Evolutionary conservation across 345 rosid genomes (phyloP), one percentile per base, ranked within the genome.

Genomic region (thale cress (Arabidopsis thaliana)): DNA sequence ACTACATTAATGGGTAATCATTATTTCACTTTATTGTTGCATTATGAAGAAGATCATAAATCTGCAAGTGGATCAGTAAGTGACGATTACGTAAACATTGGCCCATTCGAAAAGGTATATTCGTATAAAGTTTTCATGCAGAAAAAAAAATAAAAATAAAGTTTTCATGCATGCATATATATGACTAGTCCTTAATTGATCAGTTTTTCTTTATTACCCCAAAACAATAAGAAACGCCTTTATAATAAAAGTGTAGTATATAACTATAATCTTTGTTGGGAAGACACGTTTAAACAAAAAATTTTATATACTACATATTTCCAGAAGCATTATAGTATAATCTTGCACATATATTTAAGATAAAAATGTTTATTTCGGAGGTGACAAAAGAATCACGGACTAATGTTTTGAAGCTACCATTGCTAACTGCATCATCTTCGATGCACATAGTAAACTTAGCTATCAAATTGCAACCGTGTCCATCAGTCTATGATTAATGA

Each of bases 41-140:
- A 34, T 30, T 59, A 28, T 22, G 9, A 13, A 61, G 32, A 24
- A 36, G 32, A 45, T 64, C 60, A 52, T 51, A 34, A 13, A 33
- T 23, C 34, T 65, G 45, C 58, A 14, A 63, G 28, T 45, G 30
- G 78, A 55, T 16, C 33, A 53, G 37, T 32, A 32, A 1, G 36
- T 46, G 66, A 52, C 40, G 59, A 56, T 56, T 64, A 36, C 42
- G 67, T 65, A 58, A 67, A 20, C 51, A 48, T 48, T 67, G 45
- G 50, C 52, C 73, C 60, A 37, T 20, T 28, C 10, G 25, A 32
- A 58, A 58, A 65, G 33, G 11, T 30, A 30, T 36, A 30, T 36
- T 42, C 22, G 9, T 2, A 59, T 59, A 4, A 8, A 6, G 7
- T 22, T 55, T 53, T 65, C 32, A 28, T 28, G 20, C 20, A 16